Evolutionary conservation across 1,284 basidiomycete species (phyloP).

Genomic region (Polyporus tsugae): DNA sequence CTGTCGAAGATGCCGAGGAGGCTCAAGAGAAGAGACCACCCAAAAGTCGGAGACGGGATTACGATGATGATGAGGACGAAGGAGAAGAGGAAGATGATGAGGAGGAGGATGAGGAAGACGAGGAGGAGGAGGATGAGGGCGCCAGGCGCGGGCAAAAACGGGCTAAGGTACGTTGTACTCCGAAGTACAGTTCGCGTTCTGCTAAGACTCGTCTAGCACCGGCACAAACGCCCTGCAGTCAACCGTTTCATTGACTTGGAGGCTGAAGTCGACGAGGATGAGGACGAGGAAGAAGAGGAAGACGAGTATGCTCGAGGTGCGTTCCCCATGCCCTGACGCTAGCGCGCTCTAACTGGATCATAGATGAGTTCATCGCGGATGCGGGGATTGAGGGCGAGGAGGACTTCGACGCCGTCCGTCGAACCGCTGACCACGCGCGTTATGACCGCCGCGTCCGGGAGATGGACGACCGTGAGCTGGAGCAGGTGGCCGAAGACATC

Average conservation of each 20-base stretch:
- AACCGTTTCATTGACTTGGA: slow-evolving; percentile 95
- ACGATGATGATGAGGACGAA: slow-evolving; percentile 57
- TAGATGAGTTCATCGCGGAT: slow-evolving; percentile 87
- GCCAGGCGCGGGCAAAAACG: slow-evolving; percentile 57
- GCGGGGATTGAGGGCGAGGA: slow-evolving; percentile 71
- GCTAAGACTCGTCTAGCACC: slow-evolving; percentile 50
- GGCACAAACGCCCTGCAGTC: slow-evolving; percentile 67
- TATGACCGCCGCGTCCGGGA: slow-evolving; percentile 82
- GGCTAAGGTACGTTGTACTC: slow-evolving; percentile 54
- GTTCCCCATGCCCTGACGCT: slow-evolving; percentile 33
- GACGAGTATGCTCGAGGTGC: slow-evolving; percentile 81
- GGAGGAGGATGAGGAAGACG: slow-evolving; percentile 54
- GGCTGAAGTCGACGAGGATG: slow-evolving; percentile 93
- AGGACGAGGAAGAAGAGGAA: slow-evolving; percentile 95
- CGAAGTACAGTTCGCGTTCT: slow-evolving; percentile 19
- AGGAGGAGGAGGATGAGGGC: slow-evolving; percentile 51
- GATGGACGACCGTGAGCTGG: slow-evolving; percentile 85
- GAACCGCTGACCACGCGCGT: slow-evolving; percentile 76
- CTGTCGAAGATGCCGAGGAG: slow-evolving; percentile 44
- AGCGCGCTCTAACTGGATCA: slow-evolving; percentile 7
- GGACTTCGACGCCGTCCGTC: slow-evolving; percentile 71
- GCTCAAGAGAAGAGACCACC: slow-evolving; percentile 38
- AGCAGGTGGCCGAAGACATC: slow-evolving; percentile 87
- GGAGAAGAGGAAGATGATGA: slow-evolving; percentile 60
- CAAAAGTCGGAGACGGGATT: slow-evolving; percentile 40